Evolutionary conservation across 2,329 filamentous ascomycete genomes (phyloP).

Genomic region (Aspergillus ruber): DNA sequence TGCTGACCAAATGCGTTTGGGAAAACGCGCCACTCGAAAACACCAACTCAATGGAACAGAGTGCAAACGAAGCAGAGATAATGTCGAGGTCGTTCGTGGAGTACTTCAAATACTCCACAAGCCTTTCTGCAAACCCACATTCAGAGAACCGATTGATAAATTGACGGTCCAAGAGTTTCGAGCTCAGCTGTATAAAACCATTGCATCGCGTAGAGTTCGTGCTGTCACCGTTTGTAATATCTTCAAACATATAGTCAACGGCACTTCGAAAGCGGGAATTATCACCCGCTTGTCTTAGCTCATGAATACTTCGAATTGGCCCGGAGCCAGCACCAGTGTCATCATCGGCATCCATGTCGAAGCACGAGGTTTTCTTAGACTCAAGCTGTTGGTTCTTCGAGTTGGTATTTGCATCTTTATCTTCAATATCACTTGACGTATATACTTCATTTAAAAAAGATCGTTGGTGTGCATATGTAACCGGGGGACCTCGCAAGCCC

Average conservation of each 20-base stretch:
- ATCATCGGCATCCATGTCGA: conserved; percentile 32
- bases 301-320: conserved; percentile 53
- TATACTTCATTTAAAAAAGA: conserved; percentile 53
- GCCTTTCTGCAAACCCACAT: conserved; percentile 61
- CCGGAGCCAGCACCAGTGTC: conserved; percentile 42
- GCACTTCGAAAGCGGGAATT: conserved; percentile 52
- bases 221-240: conserved; percentile 46
- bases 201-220: conserved; percentile 45
- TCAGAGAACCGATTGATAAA: conserved; percentile 57
- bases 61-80: conserved; percentile 24
- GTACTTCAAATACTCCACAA: conserved; percentile 53
- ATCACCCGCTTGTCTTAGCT: conserved; percentile 53
- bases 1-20: conserved; percentile 20
- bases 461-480: conserved; percentile 55
- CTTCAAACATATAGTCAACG: conserved; percentile 52
- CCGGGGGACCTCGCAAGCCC: conserved; percentile 33
- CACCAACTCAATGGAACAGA: conserved; percentile 28
- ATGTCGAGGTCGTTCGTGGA: conserved; percentile 51
- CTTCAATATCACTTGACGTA: conserved; percentile 8
- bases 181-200: conserved; percentile 51
- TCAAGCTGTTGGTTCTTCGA: conserved; percentile 3
- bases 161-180: conserved; percentile 42
- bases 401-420: not conserved
- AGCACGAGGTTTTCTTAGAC: conserved; percentile 5
- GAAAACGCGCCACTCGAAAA: conserved; percentile 21